Evolutionary conservation across 2,329 filamentous ascomycete species (phyloP), one percentile per base, ranked within the genome.

Genomic region (Colletotrichum somersetense): DNA sequence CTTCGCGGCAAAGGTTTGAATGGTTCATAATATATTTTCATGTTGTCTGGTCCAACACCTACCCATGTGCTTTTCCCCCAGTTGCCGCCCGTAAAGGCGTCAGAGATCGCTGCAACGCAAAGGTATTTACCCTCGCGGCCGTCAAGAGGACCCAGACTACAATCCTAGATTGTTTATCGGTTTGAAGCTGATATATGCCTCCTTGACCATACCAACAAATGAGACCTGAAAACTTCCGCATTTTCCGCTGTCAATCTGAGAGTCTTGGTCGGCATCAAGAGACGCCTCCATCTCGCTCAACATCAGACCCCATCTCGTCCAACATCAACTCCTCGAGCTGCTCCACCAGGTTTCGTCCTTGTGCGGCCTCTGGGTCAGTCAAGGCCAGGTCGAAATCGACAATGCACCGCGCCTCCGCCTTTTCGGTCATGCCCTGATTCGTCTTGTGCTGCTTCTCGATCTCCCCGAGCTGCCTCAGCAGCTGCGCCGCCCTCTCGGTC

Each of bases 391-490:
- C 23, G 3, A 61, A 44, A 4, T 67, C 65, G 23, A 67, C 18
- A 5, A 67, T 50, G 55, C 56, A 67, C 44, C 33, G 33, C n/a
- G 65, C 35, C 33, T 67, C 65, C 16, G 48, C 46, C 23, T 56
- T 62, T 23, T 42, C 56, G 18, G 58, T 62, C 65, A 62, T 62
- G 23, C 53, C 62, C 26, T 66, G 48, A 23, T 11, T 23, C 18
- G 53, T 20, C 14, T 16, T 26, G n/a, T 61, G 48, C 12, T 38
- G 40, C 18, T 33, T 50, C 30, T 40, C 64, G 1, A 40, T 62
- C 26, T 53, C 33, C 11, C 23, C 23, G 5, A 67, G 44, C 12
- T 50, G 44, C 18, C 7, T 23, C 33, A 62, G 23, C 10, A 67
- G 33, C 33, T 35, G 44, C 30, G 40, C 33, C 8, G 65, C 65